A percentile compares a stretch with the other conserved stretches of the same genome.
Evolutionary conservation across 345 rosid genomes (phyloP).

Genomic region (Acer yangbiense): DNA sequence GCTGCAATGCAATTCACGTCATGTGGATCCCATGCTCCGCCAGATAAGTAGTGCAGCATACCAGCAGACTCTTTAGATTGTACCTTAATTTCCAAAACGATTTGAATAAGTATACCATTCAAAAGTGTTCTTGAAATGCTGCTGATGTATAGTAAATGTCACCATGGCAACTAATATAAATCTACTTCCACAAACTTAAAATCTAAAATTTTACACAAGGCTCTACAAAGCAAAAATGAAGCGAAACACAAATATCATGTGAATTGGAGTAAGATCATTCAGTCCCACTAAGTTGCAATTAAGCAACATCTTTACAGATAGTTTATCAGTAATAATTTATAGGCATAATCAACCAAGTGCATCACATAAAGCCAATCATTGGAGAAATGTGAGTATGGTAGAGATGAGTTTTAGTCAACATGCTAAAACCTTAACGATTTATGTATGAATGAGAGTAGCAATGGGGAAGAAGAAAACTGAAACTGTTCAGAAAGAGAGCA

Average conservation of each 20-base stretch:
- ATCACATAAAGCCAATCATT: too few relatives aligned
- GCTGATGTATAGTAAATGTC: not conserved
- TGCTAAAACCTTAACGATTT: not conserved
- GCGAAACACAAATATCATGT: not conserved
- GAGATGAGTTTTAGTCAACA: not conserved
- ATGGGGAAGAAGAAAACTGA: too few relatives aligned
- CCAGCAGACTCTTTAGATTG: slow-evolving; percentile 83
- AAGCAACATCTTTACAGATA: not conserved
- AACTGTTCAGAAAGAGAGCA: not conserved
- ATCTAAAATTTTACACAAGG: not conserved
- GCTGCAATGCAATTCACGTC: slow-evolving; percentile 75
- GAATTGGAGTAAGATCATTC: not conserved
- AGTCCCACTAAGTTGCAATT: not conserved
- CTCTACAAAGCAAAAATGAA: not conserved
- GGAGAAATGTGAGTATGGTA: too few relatives aligned
- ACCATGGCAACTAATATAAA: not conserved
- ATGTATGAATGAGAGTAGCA: too few relatives aligned
- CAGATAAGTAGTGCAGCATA: slow-evolving; percentile 75
- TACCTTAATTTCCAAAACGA: slow-evolving; percentile 49
- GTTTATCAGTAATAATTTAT: not conserved
- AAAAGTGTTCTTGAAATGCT: slow-evolving; percentile 1
- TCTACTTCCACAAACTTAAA: not conserved
- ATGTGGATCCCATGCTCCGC: slow-evolving; percentile 97
- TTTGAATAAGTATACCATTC: slow-evolving; percentile 30
- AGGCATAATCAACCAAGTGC: not conserved